A percentile compares a stretch with the other conserved stretches of the same genome.
These are phyloP conservation scores for Suillus variegatus DNA, from an alignment of 768 basidiomycete species.

Conservation along the genomic window DNA sequence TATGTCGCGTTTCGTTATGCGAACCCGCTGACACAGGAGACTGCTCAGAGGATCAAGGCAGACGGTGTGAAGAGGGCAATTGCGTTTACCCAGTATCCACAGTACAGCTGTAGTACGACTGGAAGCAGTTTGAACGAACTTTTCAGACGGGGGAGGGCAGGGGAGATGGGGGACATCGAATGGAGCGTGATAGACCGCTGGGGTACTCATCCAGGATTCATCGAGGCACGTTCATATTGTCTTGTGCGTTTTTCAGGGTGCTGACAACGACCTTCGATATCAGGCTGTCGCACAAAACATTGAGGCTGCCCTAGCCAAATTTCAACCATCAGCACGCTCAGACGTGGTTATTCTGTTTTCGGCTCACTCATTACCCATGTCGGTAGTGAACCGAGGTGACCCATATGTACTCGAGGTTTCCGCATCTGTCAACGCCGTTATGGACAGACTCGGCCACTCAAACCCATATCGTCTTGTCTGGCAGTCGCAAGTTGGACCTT, in stretches of 20 bases:
- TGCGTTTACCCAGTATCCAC: constrained; percentile 98
- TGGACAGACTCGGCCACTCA: constrained; percentile 77
- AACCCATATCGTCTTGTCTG: constrained; percentile 94
- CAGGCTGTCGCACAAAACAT: constrained; percentile 93
- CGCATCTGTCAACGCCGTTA: constrained; percentile 90
- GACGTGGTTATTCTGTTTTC: constrained; percentile 90
- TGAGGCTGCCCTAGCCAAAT: constrained; percentile 77
- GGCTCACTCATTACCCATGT: constrained; percentile 97
- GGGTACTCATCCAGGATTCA: constrained; percentile 93
- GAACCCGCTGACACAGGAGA: constrained; percentile 81
- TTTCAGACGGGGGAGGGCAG: constrained; percentile 62
- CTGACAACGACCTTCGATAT: constrained; percentile 8
- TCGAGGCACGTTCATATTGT: constrained; percentile 68
- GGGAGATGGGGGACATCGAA: constrained; percentile 67
- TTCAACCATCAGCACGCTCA: constrained; percentile 67
- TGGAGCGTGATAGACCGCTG: constrained; percentile 99
- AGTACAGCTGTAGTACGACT: constrained; percentile 97
- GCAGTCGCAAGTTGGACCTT: constrained; percentile 98
- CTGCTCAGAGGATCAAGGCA: constrained; percentile 77
- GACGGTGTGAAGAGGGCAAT: constrained; percentile 93
- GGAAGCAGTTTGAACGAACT: constrained; percentile 97
- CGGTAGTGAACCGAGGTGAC: constrained; percentile 97
- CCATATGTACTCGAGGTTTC: constrained; percentile 96
- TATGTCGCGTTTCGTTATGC: constrained; percentile 98
- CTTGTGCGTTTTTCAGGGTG: not conserved